These are phyloP conservation scores for Leccinum pellstonianum DNA, from an alignment of 768 basidiomycete species.

Conservation along the genomic window DNA sequence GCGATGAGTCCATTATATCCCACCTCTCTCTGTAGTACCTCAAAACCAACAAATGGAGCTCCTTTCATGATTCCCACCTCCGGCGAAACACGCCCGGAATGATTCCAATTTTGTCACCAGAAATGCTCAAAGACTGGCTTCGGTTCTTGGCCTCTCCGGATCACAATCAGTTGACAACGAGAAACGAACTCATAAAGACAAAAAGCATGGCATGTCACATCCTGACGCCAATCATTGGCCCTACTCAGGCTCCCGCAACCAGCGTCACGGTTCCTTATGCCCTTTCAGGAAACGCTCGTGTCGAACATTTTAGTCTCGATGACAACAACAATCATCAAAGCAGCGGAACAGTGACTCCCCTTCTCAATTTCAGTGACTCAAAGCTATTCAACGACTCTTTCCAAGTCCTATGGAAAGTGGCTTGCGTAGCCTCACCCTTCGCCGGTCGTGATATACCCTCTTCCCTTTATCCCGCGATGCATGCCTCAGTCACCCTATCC, in stretches of 20 bases:
- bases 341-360: conserved; percentile 15
- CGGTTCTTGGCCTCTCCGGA: conserved; percentile 14
- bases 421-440: too few relatives aligned
- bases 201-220: conserved; percentile 18
- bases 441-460: too few relatives aligned
- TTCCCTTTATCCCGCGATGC: too few relatives aligned
- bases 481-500: too few relatives aligned
- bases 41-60: conserved; percentile 23
- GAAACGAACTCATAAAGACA: conserved; percentile 25
- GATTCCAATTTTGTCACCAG: conserved; percentile 7
- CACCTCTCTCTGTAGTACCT: conserved; percentile 24
- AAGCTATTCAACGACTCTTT: too few relatives aligned
- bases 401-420: too few relatives aligned
- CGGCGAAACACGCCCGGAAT: conserved; percentile 28
- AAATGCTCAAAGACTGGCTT: conserved; percentile 15
- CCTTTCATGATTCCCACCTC: conserved; percentile 32
- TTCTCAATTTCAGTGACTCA: too few relatives aligned
- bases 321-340: conserved; percentile 30
- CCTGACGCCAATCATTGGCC: background rate
- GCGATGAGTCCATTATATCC: conserved; percentile 36
- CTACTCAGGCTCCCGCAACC: too few relatives aligned
- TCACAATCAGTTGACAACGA: conserved; percentile 18
- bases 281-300: conserved; percentile 42
- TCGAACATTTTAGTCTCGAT: conserved; percentile 54
- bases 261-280: conserved; percentile 41